A percentile compares a stretch with the other conserved stretches of the same genome.
These are phyloP conservation scores for Penicillium coffeae DNA, from an alignment of 495 filamentous ascomycete species.

Conservation along the genomic window DNA sequence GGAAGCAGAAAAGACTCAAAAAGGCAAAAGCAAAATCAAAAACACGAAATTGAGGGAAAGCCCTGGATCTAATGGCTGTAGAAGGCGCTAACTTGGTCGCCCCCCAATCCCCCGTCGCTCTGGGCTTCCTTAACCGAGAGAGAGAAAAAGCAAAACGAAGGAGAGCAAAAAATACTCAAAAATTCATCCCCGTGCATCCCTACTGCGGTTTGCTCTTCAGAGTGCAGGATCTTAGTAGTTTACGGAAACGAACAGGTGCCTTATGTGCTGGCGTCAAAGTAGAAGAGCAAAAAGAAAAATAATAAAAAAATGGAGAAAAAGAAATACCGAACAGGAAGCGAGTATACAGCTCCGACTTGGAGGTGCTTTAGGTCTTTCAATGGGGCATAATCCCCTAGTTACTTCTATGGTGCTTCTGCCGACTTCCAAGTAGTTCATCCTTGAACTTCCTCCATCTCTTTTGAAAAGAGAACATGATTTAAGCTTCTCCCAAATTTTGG, in stretches of 20 bases:
- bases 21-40: too few species aligned
- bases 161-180: not conserved
- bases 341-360: conserved; percentile 19
- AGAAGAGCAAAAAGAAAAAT: not conserved
- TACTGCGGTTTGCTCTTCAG: conserved; percentile 8
- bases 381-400: conserved; percentile 11
- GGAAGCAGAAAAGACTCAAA: conserved; percentile 2
- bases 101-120: not conserved
- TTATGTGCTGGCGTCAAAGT: conserved; percentile 12
- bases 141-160: not conserved
- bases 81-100: not conserved
- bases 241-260: conserved; percentile 18
- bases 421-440: conserved; percentile 1
- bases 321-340: conserved; percentile 1
- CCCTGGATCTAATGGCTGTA: not conserved
- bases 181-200: not conserved
- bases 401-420: conserved; percentile 11
- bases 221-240: conserved; percentile 11
- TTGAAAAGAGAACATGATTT: not conserved
- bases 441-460: not conserved
- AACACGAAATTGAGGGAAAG: too few species aligned
- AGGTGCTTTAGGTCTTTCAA: conserved; percentile 2
- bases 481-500: conserved; percentile 12
- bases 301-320: not conserved
- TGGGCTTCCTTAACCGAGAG: not conserved